Conservation (phyloP, 805 yeast species). For the Starmera quercuum region DNA sequence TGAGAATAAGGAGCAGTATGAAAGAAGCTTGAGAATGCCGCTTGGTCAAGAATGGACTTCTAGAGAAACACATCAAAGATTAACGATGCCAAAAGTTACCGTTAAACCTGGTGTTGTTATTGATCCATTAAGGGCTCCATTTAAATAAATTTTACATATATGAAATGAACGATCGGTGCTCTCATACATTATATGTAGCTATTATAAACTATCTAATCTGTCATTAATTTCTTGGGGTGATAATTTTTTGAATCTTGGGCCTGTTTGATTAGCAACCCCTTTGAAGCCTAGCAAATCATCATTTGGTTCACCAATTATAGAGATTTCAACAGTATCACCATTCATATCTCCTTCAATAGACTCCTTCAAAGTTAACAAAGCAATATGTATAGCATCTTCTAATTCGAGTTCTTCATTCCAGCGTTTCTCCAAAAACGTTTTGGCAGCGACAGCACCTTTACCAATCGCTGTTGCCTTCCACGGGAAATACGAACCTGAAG, state of each 20-base stretch:
- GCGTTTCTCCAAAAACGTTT: slow-evolving; percentile 93
- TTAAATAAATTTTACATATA: slow-evolving; percentile 36
- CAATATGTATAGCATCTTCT: slow-evolving; percentile 97
- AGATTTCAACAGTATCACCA: slow-evolving; percentile 92
- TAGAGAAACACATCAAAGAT: slow-evolving; percentile 74
- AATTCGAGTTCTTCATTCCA: slow-evolving; percentile 97
- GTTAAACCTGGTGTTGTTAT: slow-evolving; percentile 85
- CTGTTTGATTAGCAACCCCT: slow-evolving; percentile 70
- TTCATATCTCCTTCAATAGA: slow-evolving; percentile 97
- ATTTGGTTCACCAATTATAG: slow-evolving; percentile 77
- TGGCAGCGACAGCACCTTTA: slow-evolving; percentile 91
- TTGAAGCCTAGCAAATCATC: slow-evolving; percentile 76
- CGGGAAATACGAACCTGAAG: slow-evolving; percentile 95
- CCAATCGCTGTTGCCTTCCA: slow-evolving; percentile 99
- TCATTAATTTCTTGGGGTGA: slow-evolving; percentile 91
- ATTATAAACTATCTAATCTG: slow-evolving; percentile 81
- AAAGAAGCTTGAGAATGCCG: slow-evolving; percentile 90
- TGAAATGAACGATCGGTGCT: neutral
- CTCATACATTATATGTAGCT: neutral
- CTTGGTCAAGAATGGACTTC: slow-evolving; percentile 96
- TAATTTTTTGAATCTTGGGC: slow-evolving; percentile 85
- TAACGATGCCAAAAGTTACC: slow-evolving; percentile 83
- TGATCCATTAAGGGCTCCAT: slow-evolving; percentile 88
- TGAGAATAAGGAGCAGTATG: slow-evolving; percentile 91
- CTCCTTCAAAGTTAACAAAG: slow-evolving; percentile 88